A percentile compares a stretch with the other conserved stretches of the same genome.
phyloP scores from a whole-genome alignment of 495 filamentous ascomycete species.

The Podospora tetraspora region DNA sequence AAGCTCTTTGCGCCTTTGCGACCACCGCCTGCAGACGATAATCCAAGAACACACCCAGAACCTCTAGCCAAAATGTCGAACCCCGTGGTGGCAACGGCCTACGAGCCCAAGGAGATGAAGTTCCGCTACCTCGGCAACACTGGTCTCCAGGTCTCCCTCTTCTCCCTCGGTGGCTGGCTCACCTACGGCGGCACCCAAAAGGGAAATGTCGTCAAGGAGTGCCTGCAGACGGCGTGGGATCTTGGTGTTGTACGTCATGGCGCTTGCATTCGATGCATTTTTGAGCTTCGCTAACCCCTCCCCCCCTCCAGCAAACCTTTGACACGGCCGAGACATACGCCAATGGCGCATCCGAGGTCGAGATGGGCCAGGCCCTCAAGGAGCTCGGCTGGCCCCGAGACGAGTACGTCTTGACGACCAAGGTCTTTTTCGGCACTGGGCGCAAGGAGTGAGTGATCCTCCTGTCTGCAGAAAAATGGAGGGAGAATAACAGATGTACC shows the following conservation, averaged over 20 bases:
- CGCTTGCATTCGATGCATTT: not conserved
- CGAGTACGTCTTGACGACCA: constrained; percentile 82
- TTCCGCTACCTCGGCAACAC: constrained; percentile 65
- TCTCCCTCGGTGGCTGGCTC: constrained; percentile 61
- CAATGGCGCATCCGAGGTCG: constrained; percentile 62
- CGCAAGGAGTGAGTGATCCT: not conserved
- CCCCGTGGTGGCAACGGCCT: constrained; percentile 34
- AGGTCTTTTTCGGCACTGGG: constrained; percentile 48
- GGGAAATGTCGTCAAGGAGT: constrained; percentile 40
- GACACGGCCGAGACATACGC: constrained; percentile 60
- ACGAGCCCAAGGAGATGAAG: constrained; percentile 55
- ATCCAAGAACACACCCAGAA: constrained; percentile 14
- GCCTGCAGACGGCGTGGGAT: constrained; percentile 47
- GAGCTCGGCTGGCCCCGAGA: constrained; percentile 69
- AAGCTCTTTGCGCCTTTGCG: not conserved
- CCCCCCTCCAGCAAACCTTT: constrained; percentile 44
- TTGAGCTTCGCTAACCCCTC: not conserved
- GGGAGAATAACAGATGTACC: not conserved
- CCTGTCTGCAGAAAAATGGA: not conserved
- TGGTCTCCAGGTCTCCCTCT: constrained; percentile 62
- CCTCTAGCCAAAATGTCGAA: constrained; percentile 19
- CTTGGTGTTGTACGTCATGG: constrained; percentile 40
- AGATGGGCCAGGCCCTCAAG: constrained; percentile 68
- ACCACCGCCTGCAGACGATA: not conserved
- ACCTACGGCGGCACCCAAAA: constrained; percentile 42